Base-by-base conservation (phyloP, 2,329 filamentous ascomycete genomes). In the Domatiomyces catenatus region DNA sequence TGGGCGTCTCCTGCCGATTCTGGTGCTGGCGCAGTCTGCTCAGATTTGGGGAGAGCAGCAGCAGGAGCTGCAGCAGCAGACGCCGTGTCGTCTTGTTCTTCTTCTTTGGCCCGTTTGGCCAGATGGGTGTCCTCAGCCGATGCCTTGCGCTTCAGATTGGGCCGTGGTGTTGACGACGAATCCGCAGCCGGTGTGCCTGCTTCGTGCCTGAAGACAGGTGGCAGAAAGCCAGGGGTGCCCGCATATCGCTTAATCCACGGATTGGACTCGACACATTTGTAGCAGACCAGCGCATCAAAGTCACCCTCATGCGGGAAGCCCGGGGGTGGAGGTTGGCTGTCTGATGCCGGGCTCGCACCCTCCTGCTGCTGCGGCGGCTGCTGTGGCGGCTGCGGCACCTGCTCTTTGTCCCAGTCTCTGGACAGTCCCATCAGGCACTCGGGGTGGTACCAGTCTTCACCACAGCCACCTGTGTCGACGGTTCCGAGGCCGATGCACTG, bases 391-490 rank as follows among this genome's bases (percentile, higher is more conserved):
- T 15, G 32, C 15, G 12, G 10, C 15, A 12, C 10, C 28, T 8
- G 28, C 28, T 32, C 74, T 62, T 83, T 80, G 56, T 74, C 80
- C 80, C 84, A 89, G 52, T 80, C 76, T 8, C 86, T 77, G 0
- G 83, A 80, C 58, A 93, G 69, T 5, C 89, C 89, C 47, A 94
- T 79, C 6, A 96, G 71, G 63, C 90, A 96, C 55, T 92, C 88
- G 0, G 90, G 87, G 69, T 96, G 90, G 75, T 87, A 96, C 90
- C 90, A 96, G 63, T 96, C 90, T 69, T 96, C 90, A 10, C 90
- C 90, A 67, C 90, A 96, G 3, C 89, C 90, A 15, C 89, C 89
- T 1, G 83, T 81, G 58, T 90, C 84, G 10, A 77, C 74, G 0
- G 80, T 83, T 0, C 87, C 88, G 0, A 96, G 71, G 0, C 90